phyloP scores from a whole-genome alignment of 495 filamentous ascomycete species.

The Letharia lupina region DNA sequence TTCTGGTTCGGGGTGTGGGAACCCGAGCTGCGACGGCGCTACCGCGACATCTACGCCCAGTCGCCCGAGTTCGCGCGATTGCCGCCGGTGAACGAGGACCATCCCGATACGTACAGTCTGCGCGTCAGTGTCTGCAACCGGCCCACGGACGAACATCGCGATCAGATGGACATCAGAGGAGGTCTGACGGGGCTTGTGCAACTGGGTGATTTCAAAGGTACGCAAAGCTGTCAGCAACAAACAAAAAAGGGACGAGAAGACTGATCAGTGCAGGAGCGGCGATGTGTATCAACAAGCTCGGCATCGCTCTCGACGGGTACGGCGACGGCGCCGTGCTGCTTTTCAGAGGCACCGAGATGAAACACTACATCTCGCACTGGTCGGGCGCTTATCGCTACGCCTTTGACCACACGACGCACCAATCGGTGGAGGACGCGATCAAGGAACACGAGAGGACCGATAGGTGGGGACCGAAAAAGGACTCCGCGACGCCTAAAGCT shows the following conservation, averaged over 20 bases:
- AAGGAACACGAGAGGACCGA: background rate
- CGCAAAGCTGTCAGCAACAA: background rate
- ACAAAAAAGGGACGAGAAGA: too few relatives aligned
- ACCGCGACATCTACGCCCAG: background rate
- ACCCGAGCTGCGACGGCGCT: background rate
- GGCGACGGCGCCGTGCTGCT: background rate
- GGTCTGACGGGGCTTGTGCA: conserved; percentile 1
- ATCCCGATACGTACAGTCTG: background rate
- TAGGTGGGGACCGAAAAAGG: background rate
- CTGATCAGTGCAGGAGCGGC: background rate
- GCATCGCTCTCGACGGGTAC: conserved; percentile 1
- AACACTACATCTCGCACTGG: conserved; percentile 6
- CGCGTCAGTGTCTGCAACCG: background rate
- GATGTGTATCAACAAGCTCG: conserved; percentile 1
- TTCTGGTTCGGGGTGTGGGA: conserved; percentile 10
- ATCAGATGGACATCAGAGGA: background rate
- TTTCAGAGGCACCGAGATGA: background rate
- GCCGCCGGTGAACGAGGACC: conserved; percentile 1
- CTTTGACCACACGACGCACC: conserved; percentile 6
- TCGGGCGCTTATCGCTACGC: background rate
- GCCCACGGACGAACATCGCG: background rate
- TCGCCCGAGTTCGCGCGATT: background rate
- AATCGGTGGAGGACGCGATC: background rate
- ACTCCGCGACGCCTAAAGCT: background rate
- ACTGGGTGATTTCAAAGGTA: conserved; percentile 10